Evolutionary conservation across 2,329 filamentous ascomycete species (phyloP).

Genomic region (Plectosphaerella cucumerina): DNA sequence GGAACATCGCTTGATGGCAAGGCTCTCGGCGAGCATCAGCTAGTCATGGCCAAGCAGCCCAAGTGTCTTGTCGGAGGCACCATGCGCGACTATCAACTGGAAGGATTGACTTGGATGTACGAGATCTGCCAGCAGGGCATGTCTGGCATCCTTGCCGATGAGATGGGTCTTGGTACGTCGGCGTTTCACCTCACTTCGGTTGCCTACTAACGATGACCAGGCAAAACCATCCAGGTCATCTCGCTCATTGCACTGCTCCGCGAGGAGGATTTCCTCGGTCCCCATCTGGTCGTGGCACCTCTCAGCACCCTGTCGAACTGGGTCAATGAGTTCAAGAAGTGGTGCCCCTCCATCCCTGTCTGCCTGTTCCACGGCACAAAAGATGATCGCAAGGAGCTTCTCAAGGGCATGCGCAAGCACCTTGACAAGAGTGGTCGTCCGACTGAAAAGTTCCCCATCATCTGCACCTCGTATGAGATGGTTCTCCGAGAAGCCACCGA

Average conservation of each 20-base stretch:
- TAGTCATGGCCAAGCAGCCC: conserved; percentile 82
- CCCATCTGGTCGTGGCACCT: conserved; percentile 86
- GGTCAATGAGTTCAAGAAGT: conserved; percentile 89
- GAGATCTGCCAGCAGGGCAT: conserved; percentile 76
- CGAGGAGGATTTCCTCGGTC: conserved; percentile 81
- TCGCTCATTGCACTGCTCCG: conserved; percentile 81
- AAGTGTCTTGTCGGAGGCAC: conserved; percentile 78
- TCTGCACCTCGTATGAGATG: conserved; percentile 95
- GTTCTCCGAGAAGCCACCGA: conserved; percentile 84
- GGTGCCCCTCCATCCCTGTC: conserved; percentile 85
- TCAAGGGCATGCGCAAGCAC: conserved; percentile 65
- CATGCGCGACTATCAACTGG: conserved; percentile 92
- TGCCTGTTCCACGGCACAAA: conserved; percentile 88
- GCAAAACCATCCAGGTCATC: conserved; percentile 90
- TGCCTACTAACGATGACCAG: conserved; percentile 29
- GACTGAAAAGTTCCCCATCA: conserved; percentile 73
- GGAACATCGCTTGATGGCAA: conserved; percentile 58
- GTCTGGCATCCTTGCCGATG: conserved; percentile 87
- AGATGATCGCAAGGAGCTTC: conserved; percentile 70
- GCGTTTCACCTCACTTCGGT: background rate
- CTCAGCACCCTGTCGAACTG: conserved; percentile 92
- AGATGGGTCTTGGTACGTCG: conserved; percentile 73
- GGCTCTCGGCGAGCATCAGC: conserved; percentile 57
- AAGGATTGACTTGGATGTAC: conserved; percentile 94
- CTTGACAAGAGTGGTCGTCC: conserved; percentile 59